Evolutionary conservation across 208 protist species (phyloP), one percentile per base, ranked within the genome.

Genomic region (Crithidia bombi): DNA sequence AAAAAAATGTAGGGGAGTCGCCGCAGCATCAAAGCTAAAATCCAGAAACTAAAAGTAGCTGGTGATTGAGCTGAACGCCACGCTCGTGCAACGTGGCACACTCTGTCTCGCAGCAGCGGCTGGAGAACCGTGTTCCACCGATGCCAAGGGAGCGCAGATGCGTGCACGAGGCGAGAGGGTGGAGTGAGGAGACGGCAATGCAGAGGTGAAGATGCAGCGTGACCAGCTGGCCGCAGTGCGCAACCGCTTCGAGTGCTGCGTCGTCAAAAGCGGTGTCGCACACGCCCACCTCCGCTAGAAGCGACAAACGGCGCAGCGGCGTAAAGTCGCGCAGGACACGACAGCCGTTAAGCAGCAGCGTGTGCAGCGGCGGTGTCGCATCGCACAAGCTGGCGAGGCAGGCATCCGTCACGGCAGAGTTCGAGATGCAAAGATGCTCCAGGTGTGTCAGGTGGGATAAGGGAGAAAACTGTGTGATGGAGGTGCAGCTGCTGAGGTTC

Each of bases 201-300:
- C 70, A 76, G 9, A 76, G 39, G 63, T 76, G 70, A 15, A 76
- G 44, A 55, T 76, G 70, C 54, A 76, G n/a, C 63, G 32, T 54
- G 17, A 55, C 15, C 26, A 76, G 54, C 33, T 26, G 51, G 2
- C 33, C 17, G 50, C 63, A 76, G 36, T 76, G 61, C 6, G 55
- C 56, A 25, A 76, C 44, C 3, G 70, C 70, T 38, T 65, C 35
- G 25, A 76, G 51, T 2, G 52, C 61, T 0, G 43, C 46, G 39
- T 76, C 63, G 55, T 65, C 44, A 55, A 76, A 76, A 46, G 62
- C 63, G 4, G 62, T 75, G 39, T 73, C 63, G 32, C 62, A 73
- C 36, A 54, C 74, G 4, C 49, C 58, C 14, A 80, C n/a, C 26
- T 71, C 68, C 63, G 63, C 55, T 5, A 80, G 23, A 2, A 5